Evolutionary conservation across 2,329 filamentous ascomycete genomes (phyloP).

Genomic region (Emmonsia crescens): DNA sequence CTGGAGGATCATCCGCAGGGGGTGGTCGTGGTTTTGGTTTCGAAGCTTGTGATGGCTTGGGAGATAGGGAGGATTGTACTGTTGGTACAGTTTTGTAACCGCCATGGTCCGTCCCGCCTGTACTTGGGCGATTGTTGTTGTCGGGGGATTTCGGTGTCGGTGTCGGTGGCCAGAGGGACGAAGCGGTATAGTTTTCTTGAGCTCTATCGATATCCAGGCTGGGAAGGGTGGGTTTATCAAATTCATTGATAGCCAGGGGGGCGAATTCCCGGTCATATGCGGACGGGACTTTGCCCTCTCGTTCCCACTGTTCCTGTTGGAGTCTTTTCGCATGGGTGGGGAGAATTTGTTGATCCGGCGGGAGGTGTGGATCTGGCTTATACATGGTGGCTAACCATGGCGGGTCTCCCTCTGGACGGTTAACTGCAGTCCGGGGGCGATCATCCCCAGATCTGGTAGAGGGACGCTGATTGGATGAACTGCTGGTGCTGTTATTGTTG

Average conservation of each 20-base stretch:
- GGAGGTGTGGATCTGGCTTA: constrained; percentile 85
- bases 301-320: constrained; percentile 92
- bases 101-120: constrained; percentile 30
- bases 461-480: constrained; percentile 41
- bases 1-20: constrained; percentile 44
- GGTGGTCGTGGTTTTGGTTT: constrained; percentile 37
- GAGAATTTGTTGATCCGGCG: constrained; percentile 88
- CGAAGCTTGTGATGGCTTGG: constrained; percentile 25
- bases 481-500: constrained; percentile 23
- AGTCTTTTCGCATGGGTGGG: constrained; percentile 85
- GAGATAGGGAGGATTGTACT: constrained; percentile 28
- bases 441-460: constrained; percentile 52
- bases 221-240: constrained; percentile 15
- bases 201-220: constrained; percentile 9
- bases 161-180: constrained; percentile 19
- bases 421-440: constrained; percentile 43
- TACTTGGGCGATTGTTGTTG: constrained; percentile 25
- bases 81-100: constrained; percentile 42
- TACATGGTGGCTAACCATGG: constrained; percentile 94
- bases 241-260: constrained; percentile 49
- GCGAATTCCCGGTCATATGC: constrained; percentile 82
- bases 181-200: not conserved
- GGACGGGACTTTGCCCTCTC: constrained; percentile 74
- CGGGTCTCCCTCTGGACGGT: constrained; percentile 82
- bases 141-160: constrained; percentile 24